phyloP scores from a whole-genome alignment of 495 filamentous ascomycete genomes.

The Penicillium steckii region DNA sequence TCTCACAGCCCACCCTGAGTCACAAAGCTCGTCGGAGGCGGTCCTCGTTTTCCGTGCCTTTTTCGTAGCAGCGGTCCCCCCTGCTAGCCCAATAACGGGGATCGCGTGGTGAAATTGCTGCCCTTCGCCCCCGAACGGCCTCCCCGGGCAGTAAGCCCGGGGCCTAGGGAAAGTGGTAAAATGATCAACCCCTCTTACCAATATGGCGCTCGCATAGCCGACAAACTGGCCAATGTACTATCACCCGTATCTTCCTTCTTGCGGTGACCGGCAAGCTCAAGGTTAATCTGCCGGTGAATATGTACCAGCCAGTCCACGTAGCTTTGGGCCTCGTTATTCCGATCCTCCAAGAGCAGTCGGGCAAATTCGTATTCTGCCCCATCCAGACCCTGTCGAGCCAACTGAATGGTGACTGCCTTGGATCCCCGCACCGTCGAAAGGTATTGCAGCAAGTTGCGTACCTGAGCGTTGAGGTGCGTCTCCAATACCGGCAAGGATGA shows the following conservation, averaged over 20 bases:
- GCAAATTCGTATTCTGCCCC: conserved; percentile 98
- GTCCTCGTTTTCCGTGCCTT: conserved; percentile 1
- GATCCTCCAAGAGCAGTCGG: conserved; percentile 82
- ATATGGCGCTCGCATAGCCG: conserved; percentile 70
- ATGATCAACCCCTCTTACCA: conserved; percentile 45
- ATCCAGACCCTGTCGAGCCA: conserved; percentile 90
- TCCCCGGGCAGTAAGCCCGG: neutral
- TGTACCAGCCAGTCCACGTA: conserved; percentile 99
- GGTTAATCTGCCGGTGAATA: conserved; percentile 84
- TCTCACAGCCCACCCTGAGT: conserved; percentile 20
- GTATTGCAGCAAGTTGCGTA: conserved; percentile 89
- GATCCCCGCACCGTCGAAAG: conserved; percentile 76
- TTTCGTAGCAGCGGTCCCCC: conserved; percentile 7
- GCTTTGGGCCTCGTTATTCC: conserved; percentile 95
- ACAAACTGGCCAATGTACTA: conserved; percentile 56
- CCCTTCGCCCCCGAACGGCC: neutral
- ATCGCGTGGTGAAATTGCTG: neutral
- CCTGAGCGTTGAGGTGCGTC: conserved; percentile 93
- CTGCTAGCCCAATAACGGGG: conserved; percentile 8
- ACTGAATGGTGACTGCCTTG: conserved; percentile 84
- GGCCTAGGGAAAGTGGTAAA: neutral
- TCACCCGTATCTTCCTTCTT: conserved; percentile 66
- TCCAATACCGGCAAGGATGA: conserved; percentile 72
- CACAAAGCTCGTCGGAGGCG: conserved; percentile 6
- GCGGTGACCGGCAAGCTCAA: conserved; percentile 79